These are phyloP conservation scores for Glonium stellatum DNA, from an alignment of 495 filamentous ascomycete species.

Conservation along the genomic window DNA sequence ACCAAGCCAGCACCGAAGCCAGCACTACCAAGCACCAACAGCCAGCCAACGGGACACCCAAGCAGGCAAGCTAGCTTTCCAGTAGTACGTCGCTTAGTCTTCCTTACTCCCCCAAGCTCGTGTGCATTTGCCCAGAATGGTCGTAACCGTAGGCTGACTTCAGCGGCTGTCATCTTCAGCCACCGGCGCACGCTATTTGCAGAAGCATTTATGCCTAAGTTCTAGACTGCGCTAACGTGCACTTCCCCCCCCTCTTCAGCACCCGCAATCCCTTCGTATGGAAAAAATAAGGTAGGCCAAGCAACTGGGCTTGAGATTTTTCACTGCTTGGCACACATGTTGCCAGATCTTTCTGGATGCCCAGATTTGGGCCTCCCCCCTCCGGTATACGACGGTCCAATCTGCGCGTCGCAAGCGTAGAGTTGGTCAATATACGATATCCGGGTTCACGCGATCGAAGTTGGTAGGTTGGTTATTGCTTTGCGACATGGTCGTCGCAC, in stretches of 20 bases:
- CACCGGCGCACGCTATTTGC: background rate
- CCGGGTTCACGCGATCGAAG: too few species aligned
- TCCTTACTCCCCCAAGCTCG: too few species aligned
- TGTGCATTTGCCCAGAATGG: too few species aligned
- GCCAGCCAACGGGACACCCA: too few species aligned
- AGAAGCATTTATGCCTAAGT: background rate
- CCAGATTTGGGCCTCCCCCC: background rate
- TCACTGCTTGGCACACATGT: background rate
- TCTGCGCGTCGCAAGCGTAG: background rate
- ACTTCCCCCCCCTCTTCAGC: background rate
- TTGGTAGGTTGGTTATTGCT: too few species aligned
- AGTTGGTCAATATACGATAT: too few species aligned
- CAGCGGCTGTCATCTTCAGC: background rate
- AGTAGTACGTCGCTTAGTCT: too few species aligned
- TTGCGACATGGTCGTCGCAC: too few species aligned
- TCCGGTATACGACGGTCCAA: background rate
- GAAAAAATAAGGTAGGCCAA: conserved; percentile 1
- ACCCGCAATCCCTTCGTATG: background rate
- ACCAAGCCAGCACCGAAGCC: too few species aligned
- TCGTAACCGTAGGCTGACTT: too few species aligned
- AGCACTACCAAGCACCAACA: too few species aligned
- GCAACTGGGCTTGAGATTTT: background rate
- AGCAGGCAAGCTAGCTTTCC: too few species aligned
- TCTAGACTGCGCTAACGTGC: background rate
- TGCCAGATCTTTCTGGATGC: background rate